Percentiles rank a stretch among this genome's conserved stretches.
These are phyloP conservation scores for Rhodotorula sp. DNA, from an alignment of 1,284 basidiomycete genomes.

Conservation along the genomic window DNA sequence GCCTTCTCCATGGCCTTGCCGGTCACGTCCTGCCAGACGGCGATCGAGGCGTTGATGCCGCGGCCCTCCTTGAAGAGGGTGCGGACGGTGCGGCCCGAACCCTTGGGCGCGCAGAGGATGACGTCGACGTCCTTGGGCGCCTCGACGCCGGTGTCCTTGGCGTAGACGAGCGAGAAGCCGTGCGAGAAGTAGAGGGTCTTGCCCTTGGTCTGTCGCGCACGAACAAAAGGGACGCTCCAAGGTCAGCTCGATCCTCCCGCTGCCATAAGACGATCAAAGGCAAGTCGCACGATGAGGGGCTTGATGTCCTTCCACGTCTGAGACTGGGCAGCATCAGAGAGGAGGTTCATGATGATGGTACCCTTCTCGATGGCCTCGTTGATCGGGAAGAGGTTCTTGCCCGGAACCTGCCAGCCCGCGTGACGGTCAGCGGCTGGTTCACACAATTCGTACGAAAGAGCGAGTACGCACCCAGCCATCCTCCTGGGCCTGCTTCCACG, in stretches of 20 bases:
- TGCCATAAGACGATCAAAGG: neutral
- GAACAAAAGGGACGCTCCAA: neutral
- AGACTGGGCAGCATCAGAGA: constrained; percentile 97
- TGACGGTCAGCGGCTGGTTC: neutral
- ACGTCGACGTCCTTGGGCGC: constrained; percentile 95
- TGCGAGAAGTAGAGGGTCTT: constrained; percentile 99
- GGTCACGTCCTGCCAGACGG: constrained; percentile 75
- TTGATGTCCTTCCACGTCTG: constrained; percentile 86
- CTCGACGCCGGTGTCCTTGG: constrained; percentile 92
- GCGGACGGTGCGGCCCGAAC: constrained; percentile 97
- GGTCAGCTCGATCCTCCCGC: neutral
- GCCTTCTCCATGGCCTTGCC: constrained; percentile 98
- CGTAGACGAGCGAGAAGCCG: constrained; percentile 98
- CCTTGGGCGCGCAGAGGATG: constrained; percentile 98
- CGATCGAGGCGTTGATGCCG: constrained; percentile 75
- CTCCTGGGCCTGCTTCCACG: constrained; percentile 92
- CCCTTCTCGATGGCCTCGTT: constrained; percentile 95
- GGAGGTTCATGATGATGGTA: constrained; percentile 99
- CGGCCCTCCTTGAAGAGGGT: constrained; percentile 99
- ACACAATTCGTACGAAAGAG: too few species aligned
- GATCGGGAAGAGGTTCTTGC: constrained; percentile 97
- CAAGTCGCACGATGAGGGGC: constrained; percentile 55
- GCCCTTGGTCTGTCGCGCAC: constrained; percentile 80
- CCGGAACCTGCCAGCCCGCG: constrained; percentile 67
- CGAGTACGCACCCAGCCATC: constrained; percentile 82